Evolutionary conservation across 768 basidiomycete species (phyloP), one percentile per base, ranked within the genome.

Genomic region (Paxillus involutus): DNA sequence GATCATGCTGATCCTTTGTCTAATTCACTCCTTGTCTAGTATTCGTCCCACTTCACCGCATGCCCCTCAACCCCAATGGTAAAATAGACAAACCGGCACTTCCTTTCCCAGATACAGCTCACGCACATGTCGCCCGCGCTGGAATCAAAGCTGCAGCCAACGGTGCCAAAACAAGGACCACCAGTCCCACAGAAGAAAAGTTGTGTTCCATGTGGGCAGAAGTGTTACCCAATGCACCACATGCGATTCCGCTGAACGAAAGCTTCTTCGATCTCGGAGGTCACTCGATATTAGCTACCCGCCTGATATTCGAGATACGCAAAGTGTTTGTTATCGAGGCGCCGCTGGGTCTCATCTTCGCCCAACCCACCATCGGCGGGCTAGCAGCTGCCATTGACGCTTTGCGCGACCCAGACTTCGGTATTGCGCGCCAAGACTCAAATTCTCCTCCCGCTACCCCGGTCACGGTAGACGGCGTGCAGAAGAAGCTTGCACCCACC

Each of bases 181-280:
- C 80, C 33, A 84, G 77, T 16, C 74, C 89, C 0, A 96, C 93
- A 0, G 91, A 95, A 71, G 76, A 85, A 62, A 85, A 81, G 3
- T 82, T 99, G 67, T 86, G 86, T 59, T 77, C 76, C n/a, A 86
- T 99, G 61, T 99, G 96, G 95, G 68, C 83, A 1, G 77, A 68
- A 47, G 81, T 98, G 42, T 80, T 99, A 14, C 91, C 93, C 17
- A 86, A 84, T 49, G 78, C 91, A 6, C 86, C 92, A 0, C 76
- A 81, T 8, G 81, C 86, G 1, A 84, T 99, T 44, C 89, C 94
- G 5, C 68, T 89, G 10, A 89, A 98, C 67, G 96, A 98, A 64
- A 92, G 84, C 69, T 99, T 99, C 82, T 98, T 98, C 74, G 96
- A 99, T 68, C 81, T 98, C 41, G 97, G 97, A 45, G 97, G 97